Evolutionary conservation across 495 filamentous ascomycete species (phyloP).

Genomic region (Hypoxylon fuscum): DNA sequence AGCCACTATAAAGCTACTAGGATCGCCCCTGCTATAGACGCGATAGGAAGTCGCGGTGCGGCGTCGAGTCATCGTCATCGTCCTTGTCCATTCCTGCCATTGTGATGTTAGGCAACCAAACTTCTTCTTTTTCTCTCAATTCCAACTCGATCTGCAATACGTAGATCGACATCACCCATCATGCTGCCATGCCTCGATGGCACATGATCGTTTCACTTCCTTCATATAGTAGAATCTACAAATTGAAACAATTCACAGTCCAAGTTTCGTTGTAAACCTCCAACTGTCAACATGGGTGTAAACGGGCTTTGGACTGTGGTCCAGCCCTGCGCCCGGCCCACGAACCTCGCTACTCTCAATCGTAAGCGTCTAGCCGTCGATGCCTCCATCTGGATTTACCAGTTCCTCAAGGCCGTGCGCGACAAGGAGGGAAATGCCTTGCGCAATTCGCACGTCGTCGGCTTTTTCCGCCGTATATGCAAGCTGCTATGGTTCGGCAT

Average conservation of each 20-base stretch:
- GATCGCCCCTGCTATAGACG: constrained; percentile 10
- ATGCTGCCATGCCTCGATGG: constrained; percentile 11
- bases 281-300: constrained; percentile 79
- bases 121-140: background rate
- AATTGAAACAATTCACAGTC: too few species aligned
- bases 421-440: constrained; percentile 98
- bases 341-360: constrained; percentile 95
- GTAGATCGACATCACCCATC: background rate
- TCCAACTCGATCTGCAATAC: background rate
- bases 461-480: constrained; percentile 97
- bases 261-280: constrained; percentile 11
- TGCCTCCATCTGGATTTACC: constrained; percentile 99
- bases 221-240: constrained; percentile 14
- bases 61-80: constrained; percentile 37
- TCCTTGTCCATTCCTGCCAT: constrained; percentile 4
- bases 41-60: constrained; percentile 23
- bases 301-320: constrained; percentile 96
- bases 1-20: constrained; percentile 6
- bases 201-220: constrained; percentile 8
- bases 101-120: constrained; percentile 18
- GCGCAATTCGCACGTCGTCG: constrained; percentile 92
- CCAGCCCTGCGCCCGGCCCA: constrained; percentile 87
- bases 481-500: constrained; percentile 98
- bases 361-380: constrained; percentile 95
- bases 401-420: constrained; percentile 97